Percentiles rank a stretch among this genome's conserved stretches.
Evolutionary conservation across 306 rosid species (phyloP).

Genomic region (Sicyos edulis): DNA sequence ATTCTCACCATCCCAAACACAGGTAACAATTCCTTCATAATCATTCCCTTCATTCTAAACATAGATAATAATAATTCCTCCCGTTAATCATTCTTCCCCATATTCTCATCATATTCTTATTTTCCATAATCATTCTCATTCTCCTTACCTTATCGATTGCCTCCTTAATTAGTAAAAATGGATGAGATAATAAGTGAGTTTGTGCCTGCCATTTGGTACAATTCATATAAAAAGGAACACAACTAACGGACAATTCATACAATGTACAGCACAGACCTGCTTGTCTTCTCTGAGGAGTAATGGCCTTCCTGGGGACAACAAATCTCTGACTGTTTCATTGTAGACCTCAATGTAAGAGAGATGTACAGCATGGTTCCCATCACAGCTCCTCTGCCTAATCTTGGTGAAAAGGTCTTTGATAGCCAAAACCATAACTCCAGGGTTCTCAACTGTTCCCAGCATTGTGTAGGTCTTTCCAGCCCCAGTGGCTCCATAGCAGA

Average conservation of each 20-base stretch:
- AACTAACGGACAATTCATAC: neutral
- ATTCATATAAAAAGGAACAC: too few species aligned
- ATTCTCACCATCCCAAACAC: too few species aligned
- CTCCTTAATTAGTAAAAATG: neutral
- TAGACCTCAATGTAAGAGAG: slow-evolving; percentile 94
- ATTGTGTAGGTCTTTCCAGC: slow-evolving; percentile 97
- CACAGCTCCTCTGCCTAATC: slow-evolving; percentile 78
- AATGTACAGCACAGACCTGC: slow-evolving; percentile 42
- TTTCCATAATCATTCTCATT: too few species aligned
- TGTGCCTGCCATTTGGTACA: neutral
- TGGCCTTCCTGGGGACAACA: slow-evolving; percentile 93
- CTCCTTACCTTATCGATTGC: too few species aligned
- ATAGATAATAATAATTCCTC: too few species aligned
- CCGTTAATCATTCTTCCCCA: too few species aligned
- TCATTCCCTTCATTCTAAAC: too few species aligned
- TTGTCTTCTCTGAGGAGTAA: slow-evolving; percentile 92
- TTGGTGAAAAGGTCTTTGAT: slow-evolving; percentile 83
- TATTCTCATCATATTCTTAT: too few species aligned
- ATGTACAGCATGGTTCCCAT: slow-evolving; percentile 82
- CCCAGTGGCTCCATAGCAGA: slow-evolving; percentile 96
- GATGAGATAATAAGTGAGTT: neutral
- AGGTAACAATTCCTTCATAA: too few species aligned
- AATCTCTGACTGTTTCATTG: slow-evolving; percentile 85
- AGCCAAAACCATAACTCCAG: slow-evolving; percentile 98
- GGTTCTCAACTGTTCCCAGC: slow-evolving; percentile 87